Percentiles rank a stretch among this genome's conserved stretches.
Evolutionary conservation across 306 rosid species (phyloP).

Genomic region (Pachyrhizus erosus): DNA sequence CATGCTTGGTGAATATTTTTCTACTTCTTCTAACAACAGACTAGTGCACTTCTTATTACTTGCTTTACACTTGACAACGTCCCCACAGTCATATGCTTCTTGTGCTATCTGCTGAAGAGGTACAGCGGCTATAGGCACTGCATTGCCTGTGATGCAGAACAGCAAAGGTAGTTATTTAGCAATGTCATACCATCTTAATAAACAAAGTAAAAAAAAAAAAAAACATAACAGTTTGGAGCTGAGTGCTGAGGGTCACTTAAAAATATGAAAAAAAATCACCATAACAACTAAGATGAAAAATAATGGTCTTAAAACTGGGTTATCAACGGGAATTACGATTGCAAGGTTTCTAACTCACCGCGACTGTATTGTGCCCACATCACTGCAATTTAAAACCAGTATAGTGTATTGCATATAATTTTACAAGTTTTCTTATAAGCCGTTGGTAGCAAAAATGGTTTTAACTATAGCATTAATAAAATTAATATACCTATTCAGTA

Average conservation of each 20-base stretch:
- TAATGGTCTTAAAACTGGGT: not conserved
- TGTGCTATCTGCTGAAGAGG: slow-evolving; percentile 56
- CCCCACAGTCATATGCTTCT: slow-evolving; percentile 41
- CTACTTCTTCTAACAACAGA: slow-evolving; percentile 46
- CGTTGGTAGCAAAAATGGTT: not conserved
- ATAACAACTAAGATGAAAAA: not conserved
- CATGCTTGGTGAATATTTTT: slow-evolving; percentile 52
- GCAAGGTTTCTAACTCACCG: not conserved
- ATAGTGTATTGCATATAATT: not conserved
- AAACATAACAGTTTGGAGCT: not conserved
- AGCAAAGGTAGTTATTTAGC: slow-evolving; percentile 4
- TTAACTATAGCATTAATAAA: not conserved
- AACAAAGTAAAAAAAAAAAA: slow-evolving; percentile 21
- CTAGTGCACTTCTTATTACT: slow-evolving; percentile 68
- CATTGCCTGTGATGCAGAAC: slow-evolving; percentile 14
- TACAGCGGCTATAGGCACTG: not conserved
- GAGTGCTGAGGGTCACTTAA: not conserved
- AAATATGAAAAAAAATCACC: not conserved
- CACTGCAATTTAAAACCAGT: not conserved
- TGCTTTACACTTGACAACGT: slow-evolving; percentile 61
- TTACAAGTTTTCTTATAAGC: not conserved
- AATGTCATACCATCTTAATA: not conserved
- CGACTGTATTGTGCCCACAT: not conserved
- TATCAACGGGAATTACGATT: not conserved
- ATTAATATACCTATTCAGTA: slow-evolving; percentile 47